These are phyloP conservation scores for Mrakiaceae sp. DNA, from an alignment of 1,284 basidiomycete genomes.

Conservation along the genomic window DNA sequence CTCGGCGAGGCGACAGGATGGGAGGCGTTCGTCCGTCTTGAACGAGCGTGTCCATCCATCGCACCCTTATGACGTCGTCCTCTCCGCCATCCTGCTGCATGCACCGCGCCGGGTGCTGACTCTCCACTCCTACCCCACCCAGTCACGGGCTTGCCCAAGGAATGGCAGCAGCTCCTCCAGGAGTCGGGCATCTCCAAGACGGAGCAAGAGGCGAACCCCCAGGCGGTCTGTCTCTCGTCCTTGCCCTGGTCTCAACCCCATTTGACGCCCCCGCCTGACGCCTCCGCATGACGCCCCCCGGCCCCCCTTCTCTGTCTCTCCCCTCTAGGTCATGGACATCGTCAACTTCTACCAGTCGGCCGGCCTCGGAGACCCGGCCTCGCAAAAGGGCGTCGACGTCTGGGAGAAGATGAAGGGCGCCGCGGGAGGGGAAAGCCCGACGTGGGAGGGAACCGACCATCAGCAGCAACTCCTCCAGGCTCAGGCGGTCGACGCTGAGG, in stretches of 20 bases:
- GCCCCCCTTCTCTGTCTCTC: not conserved
- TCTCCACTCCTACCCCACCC: not conserved
- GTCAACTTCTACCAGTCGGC: constrained; percentile 93
- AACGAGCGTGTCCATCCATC: not conserved
- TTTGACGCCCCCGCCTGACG: not conserved
- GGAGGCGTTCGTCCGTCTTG: no score
- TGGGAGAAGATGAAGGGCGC: constrained; percentile 59
- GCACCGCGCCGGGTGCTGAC: not conserved
- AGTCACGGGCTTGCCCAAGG: constrained; percentile 87
- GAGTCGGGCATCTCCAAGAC: constrained; percentile 89
- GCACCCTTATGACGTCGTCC: not conserved
- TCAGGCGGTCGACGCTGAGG: no score
- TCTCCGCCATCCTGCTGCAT: not conserved
- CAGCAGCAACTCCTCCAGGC: not conserved
- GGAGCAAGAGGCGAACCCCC: constrained; percentile 96
- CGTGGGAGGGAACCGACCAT: constrained; percentile 15
- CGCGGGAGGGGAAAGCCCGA: constrained; percentile 19
- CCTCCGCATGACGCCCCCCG: not conserved
- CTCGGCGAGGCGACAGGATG: no score
- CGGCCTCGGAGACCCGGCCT: constrained; percentile 23
- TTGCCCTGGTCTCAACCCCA: not conserved
- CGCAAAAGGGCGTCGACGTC: constrained; percentile 42
- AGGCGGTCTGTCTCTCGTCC: constrained; percentile 47
- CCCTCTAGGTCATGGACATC: constrained; percentile 68
- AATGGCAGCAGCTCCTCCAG: constrained; percentile 96